Percentiles rank a stretch among this genome's conserved stretches.
Evolutionary conservation across 1,284 basidiomycete genomes (phyloP).

Genomic region (Apiotrichum domesticum): DNA sequence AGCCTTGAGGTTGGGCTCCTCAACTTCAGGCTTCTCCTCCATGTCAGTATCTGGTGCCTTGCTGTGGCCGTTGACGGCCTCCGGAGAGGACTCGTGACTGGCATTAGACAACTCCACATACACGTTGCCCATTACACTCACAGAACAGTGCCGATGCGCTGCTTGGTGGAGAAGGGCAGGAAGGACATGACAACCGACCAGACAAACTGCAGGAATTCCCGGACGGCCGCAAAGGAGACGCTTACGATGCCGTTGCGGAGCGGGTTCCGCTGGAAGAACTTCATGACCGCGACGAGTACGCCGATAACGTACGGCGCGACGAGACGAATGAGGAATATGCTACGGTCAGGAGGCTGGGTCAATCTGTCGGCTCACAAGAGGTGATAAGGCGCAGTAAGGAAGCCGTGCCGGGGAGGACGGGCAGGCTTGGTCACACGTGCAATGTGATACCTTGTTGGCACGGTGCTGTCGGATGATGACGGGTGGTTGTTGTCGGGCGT

Average conservation of each 20-base stretch:
- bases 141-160: not conserved
- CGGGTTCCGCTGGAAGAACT: conserved; percentile 31
- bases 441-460: conserved; percentile 28
- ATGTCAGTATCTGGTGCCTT: not conserved
- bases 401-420: conserved; percentile 1
- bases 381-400: conserved; percentile 4
- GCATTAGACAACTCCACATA: not conserved
- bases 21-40: not conserved
- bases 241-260: conserved; percentile 18
- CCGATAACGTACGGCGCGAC: conserved; percentile 19
- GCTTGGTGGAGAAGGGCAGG: not conserved
- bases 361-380: conserved; percentile 21
- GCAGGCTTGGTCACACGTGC: conserved; percentile 23
- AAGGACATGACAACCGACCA: not conserved
- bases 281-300: conserved; percentile 16
- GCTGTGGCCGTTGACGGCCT: not conserved
- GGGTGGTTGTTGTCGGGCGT: conserved; percentile 21
- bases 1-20: too few relatives aligned
- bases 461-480: conserved; percentile 10
- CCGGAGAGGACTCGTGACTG: not conserved
- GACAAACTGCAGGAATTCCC: conserved; percentile 13
- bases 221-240: conserved; percentile 18
- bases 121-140: not conserved
- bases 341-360: not conserved
- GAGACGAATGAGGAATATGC: conserved; percentile 11